phyloP scores from a whole-genome alignment of 768 basidiomycete genomes.

The Suillus plorans region DNA sequence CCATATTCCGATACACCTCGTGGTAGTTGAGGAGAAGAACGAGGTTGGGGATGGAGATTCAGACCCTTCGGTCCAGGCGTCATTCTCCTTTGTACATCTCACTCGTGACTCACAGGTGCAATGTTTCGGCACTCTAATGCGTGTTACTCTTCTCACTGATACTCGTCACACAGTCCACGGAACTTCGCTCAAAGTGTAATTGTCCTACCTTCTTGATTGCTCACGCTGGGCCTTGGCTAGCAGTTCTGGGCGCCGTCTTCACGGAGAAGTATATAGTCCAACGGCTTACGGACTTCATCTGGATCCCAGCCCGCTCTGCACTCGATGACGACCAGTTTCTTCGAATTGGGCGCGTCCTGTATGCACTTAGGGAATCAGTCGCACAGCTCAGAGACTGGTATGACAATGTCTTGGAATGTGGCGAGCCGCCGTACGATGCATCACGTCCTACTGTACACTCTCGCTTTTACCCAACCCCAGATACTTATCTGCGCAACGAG shows the following conservation, averaged over 20 bases:
- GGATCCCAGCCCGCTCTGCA: conserved; percentile 20
- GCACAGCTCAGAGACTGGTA: conserved; percentile 21
- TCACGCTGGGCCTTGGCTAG: conserved; percentile 29
- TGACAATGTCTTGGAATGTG: background rate
- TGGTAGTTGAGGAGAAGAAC: conserved; percentile 24
- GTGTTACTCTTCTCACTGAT: background rate
- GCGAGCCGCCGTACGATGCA: background rate
- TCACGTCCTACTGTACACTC: conserved; percentile 1
- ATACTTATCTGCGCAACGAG: background rate
- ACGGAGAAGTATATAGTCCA: conserved; percentile 30
- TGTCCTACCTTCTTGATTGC: conserved; percentile 34
- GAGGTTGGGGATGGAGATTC: conserved; percentile 29
- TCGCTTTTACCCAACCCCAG: conserved; percentile 23
- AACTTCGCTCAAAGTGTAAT: conserved; percentile 14
- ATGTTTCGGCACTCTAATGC: background rate
- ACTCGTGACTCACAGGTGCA: conserved; percentile 8
- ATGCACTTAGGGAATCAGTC: conserved; percentile 20
- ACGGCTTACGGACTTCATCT: conserved; percentile 33
- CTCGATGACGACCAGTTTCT: conserved; percentile 15
- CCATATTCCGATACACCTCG: background rate
- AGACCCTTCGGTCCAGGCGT: conserved; percentile 31
- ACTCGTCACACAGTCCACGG: conserved; percentile 7
- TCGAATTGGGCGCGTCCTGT: conserved; percentile 21
- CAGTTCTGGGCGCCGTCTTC: conserved; percentile 32
- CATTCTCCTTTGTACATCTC: conserved; percentile 21